Percentiles rank a stretch among this genome's conserved stretches.
Conservation (phyloP, 176 grass and related monocot genomes). For the Oropetium thomaeum region DNA sequence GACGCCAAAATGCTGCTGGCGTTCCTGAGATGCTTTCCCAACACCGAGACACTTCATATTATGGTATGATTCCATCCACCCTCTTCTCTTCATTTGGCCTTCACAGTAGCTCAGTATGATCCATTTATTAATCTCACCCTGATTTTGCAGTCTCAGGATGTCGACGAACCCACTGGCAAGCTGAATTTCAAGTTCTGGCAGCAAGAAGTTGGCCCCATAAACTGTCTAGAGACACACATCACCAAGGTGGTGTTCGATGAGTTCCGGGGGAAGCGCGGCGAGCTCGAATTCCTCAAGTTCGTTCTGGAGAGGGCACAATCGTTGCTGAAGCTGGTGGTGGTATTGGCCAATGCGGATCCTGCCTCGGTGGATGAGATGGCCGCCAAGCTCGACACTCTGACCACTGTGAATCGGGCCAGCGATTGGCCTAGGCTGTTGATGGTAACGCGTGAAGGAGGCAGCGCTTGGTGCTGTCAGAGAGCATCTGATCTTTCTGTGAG, state of each 20-base stretch:
- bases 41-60: constrained; percentile 32
- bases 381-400: constrained; percentile 28
- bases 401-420: constrained; percentile 14
- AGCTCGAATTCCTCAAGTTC: constrained; percentile 39
- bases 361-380: constrained; percentile 18
- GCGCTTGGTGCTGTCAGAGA: constrained; percentile 23
- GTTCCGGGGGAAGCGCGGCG: constrained; percentile 26
- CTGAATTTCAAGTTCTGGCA: constrained; percentile 53
- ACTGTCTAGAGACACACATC: constrained; percentile 26
- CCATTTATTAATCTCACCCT: neutral
- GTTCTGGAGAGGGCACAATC: constrained; percentile 23
- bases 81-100: neutral
- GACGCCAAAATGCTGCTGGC: constrained; percentile 21
- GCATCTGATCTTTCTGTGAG: constrained; percentile 40
- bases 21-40: constrained; percentile 47
- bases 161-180: constrained; percentile 31
- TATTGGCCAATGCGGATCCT: constrained; percentile 31
- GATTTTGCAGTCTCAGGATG: constrained; percentile 35
- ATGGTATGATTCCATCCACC: neutral
- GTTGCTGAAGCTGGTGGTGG: constrained; percentile 34
- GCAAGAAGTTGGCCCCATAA: constrained; percentile 26
- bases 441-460: constrained; percentile 7
- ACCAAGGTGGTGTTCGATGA: constrained; percentile 36
- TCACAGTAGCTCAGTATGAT: neutral
- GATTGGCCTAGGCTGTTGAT: constrained; percentile 17